These are phyloP conservation scores for Vaucheria bursata DNA, from an alignment of 352 stramenopile genomes.

Conservation along the genomic window DNA sequence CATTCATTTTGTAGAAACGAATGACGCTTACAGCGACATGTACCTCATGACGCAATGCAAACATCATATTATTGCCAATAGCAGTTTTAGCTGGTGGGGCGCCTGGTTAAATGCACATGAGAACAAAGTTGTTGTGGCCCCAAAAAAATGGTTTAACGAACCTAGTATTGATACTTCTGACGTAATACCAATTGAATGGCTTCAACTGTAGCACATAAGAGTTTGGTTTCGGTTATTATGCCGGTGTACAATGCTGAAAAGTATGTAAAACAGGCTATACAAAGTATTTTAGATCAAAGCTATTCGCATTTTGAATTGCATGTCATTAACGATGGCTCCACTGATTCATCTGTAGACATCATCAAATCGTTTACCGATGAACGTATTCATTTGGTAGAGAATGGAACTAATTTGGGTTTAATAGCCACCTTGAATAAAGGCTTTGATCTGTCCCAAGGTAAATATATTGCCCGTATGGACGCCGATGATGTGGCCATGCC, in stretches of 20 bases:
- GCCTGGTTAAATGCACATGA: background rate
- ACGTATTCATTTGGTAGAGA: background rate
- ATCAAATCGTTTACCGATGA: background rate
- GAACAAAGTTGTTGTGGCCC: background rate
- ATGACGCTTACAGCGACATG: background rate
- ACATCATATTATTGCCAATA: slow-evolving; percentile 2
- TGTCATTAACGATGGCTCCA: background rate
- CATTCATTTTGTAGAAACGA: background rate
- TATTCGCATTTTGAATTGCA: background rate
- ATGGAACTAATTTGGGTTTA: background rate
- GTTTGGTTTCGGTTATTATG: too few relatives aligned
- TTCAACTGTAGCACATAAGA: too few relatives aligned
- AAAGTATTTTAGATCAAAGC: background rate
- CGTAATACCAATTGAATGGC: too few relatives aligned
- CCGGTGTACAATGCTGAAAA: background rate
- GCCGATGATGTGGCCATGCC: background rate
- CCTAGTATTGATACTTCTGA: too few relatives aligned
- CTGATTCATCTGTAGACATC: background rate
- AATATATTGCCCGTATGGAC: background rate
- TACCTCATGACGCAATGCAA: background rate
- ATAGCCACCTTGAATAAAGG: background rate
- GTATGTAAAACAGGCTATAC: background rate
- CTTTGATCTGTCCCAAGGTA: background rate
- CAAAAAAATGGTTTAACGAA: slow-evolving; percentile 3
- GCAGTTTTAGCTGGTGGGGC: background rate